Conservation (phyloP, 257 asterid species). For the Solanum megistacrolobum region DNA sequence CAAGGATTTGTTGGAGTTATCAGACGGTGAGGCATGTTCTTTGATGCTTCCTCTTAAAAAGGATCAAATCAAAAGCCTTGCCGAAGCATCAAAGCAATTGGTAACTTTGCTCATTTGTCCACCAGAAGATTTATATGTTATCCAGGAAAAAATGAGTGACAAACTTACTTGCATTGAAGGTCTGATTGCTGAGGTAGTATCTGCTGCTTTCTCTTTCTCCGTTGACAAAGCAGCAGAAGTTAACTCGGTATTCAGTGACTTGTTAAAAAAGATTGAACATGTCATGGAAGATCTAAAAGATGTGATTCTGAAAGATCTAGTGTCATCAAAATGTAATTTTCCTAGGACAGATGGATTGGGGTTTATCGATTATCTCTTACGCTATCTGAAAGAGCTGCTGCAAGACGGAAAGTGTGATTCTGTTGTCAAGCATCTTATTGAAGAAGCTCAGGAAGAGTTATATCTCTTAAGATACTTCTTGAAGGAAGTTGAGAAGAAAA, state of each 20-base stretch:
- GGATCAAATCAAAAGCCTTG: too few relatives aligned
- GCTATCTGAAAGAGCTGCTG: neutral
- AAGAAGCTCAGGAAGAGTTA: neutral
- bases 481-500: neutral
- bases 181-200: neutral
- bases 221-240: neutral
- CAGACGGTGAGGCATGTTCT: too few relatives aligned
- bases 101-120: neutral
- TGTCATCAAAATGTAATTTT: neutral
- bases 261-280: neutral
- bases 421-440: neutral
- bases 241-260: neutral
- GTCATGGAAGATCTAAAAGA: neutral
- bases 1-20: too few relatives aligned
- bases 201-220: neutral
- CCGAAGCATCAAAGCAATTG: neutral
- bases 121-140: neutral
- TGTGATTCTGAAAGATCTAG: neutral
- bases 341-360: neutral
- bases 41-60: too few relatives aligned
- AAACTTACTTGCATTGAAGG: neutral
- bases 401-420: neutral
- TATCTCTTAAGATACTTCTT: neutral
- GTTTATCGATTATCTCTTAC: neutral
- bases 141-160: neutral